Evolutionary conservation across 192 early-diverging fungal species (phyloP), one percentile per base, ranked within the genome.

Genomic region (Coemansia sp.): DNA sequence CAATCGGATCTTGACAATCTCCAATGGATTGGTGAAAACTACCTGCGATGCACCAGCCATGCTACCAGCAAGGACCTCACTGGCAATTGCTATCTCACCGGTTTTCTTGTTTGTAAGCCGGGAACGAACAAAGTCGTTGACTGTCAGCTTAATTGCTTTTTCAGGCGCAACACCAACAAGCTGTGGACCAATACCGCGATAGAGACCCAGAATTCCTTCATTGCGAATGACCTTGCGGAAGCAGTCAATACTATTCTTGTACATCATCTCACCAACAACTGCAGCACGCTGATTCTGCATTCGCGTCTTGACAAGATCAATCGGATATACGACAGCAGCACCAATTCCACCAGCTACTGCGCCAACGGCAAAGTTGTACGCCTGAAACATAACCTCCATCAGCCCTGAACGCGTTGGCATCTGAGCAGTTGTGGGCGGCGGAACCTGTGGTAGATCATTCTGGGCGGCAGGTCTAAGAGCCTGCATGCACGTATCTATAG

Each of bases 1-100:
- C 63, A 98, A 87, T 58, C 94, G 91, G 79, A 98, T 98, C 84
- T 98, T 98, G 82, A 98, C 96, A 76, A 98, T 98, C 82, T 98
- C 96, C 64, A 98, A 76, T 29, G 96, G 96, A 66, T 98, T 96
- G 53, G 96, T 98, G 72, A 98, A 98, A 6, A 97, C 84, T 17
- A 93, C 91, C 76, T 93, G 91, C 52, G 87, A 92, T 51, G 80
- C 91, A 76, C 96, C 96, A 54, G 96, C 96, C 54, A 85, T 71
- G 68, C 86, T 87, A 71, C 96, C 96, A 51, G 93, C 90, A 68
- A 96, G 59, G 68, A 96, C 85, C 82, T 98, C 96, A 42, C 84
- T 87, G 70, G 82, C 80, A 29, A 95, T 74, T 7, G 88, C 66
- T 42, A 95, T 93, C 54, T 90, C 76, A 22, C 94, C 94, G 0